Evolutionary conservation across 805 yeast species (phyloP), one percentile per base, ranked within the genome.

Genomic region (Saturnispora quitensis): DNA sequence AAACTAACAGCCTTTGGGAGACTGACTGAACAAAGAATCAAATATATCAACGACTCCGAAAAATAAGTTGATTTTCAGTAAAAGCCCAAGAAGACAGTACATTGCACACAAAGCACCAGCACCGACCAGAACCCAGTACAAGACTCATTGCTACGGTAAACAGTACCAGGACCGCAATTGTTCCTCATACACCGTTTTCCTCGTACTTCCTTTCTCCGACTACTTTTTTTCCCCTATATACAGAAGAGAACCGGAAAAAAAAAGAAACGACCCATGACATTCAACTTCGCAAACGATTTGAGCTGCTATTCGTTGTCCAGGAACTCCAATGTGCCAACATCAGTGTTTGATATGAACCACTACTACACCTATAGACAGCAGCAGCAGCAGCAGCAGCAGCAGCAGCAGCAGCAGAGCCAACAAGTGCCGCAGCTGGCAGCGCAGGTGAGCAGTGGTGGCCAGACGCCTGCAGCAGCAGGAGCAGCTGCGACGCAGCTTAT

Each of bases 301-400:
- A 61, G 64, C 10, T 61, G 58, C 48, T 66, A 66, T 53, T 66
- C 69, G 4, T 54, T 66, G 17, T 50, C 60, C 12, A 58, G 56
- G 46, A 63, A 62, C 51, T 56, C 43, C 47, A 63, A 65, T 52
- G 65, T 65, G 31, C 68, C 68, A 31, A 47, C 58, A 3, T 45
- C 55, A 7, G 45, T 47, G 4, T 47, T 55, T 2, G 58, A 55
- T 28, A 45, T 55, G 48, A 55, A 63, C 60, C 60, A 35, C 56
- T 60, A 48, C 51, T 59, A 43, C 50, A 50, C 51, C 43, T 57
- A 34, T 50, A 55, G 50, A 24, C 55, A 42, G 46, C 52, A 47
- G 53, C 59, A 22, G 50, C 56, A 46, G 45, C 55, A 47, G 31
- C 42, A 38, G 12, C 40, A 35, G 9, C 40, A 35, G 3, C 20